A percentile compares a stretch with the other conserved stretches of the same genome.
These are phyloP conservation scores for Boeremia lycopersici DNA, from an alignment of 2,329 filamentous ascomycete species.

Conservation along the genomic window DNA sequence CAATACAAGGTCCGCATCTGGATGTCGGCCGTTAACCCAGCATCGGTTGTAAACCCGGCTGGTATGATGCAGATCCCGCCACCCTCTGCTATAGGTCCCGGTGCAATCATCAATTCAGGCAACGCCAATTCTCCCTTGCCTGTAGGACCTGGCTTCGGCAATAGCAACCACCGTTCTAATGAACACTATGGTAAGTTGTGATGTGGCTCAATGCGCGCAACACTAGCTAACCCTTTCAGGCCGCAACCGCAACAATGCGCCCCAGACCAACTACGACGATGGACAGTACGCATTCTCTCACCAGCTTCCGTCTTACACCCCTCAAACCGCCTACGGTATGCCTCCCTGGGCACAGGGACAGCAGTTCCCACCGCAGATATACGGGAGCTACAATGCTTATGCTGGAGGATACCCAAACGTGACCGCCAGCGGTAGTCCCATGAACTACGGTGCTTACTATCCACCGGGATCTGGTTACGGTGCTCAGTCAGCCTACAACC, in stretches of 20 bases:
- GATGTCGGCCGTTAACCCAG: slow-evolving; percentile 99
- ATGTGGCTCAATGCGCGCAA: background rate
- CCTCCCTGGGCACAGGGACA: slow-evolving; percentile 33
- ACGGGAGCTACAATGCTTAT: slow-evolving; percentile 28
- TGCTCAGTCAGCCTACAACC: slow-evolving; percentile 31
- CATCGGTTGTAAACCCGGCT: slow-evolving; percentile 69
- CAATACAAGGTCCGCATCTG: slow-evolving; percentile 99
- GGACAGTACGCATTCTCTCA: slow-evolving; percentile 40
- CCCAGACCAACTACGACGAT: slow-evolving; percentile 33
- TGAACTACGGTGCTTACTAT: slow-evolving; percentile 42
- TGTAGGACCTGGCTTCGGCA: slow-evolving; percentile 44
- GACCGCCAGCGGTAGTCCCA: slow-evolving; percentile 35
- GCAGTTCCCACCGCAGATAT: slow-evolving; percentile 27
- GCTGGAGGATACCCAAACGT: slow-evolving; percentile 27
- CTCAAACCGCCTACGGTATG: slow-evolving; percentile 36
- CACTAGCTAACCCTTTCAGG: slow-evolving; percentile 22
- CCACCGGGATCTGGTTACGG: slow-evolving; percentile 34
- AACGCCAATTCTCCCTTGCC: slow-evolving; percentile 26
- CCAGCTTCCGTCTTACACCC: slow-evolving; percentile 34
- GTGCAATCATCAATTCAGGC: slow-evolving; percentile 40
- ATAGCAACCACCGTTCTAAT: slow-evolving; percentile 29
- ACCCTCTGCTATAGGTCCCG: slow-evolving; percentile 47
- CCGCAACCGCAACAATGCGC: slow-evolving; percentile 24
- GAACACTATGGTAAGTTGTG: slow-evolving; percentile 37
- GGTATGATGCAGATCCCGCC: slow-evolving; percentile 42